Percentiles rank a stretch among this genome's conserved stretches.
These are phyloP conservation scores for Xylaria sp. DNA, from an alignment of 2,329 filamentous ascomycete genomes.

Conservation along the genomic window DNA sequence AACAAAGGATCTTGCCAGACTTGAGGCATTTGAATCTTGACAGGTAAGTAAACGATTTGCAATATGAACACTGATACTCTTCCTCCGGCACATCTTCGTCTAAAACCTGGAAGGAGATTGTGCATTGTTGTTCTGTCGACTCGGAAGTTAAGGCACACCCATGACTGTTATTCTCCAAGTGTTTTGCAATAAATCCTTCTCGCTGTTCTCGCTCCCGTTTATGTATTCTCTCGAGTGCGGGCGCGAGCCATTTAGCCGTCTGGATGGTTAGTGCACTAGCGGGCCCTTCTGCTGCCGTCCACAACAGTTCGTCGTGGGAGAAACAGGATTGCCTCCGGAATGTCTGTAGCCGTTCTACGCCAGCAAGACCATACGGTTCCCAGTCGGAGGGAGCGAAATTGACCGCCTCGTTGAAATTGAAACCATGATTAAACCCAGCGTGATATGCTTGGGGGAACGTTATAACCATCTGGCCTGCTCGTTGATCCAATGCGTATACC, in stretches of 20 bases:
- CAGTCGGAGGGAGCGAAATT: conserved; percentile 96
- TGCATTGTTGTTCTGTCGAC: conserved; percentile 56
- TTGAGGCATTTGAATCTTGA: conserved; percentile 87
- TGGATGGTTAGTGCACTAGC: conserved; percentile 74
- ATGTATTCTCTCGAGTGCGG: conserved; percentile 79
- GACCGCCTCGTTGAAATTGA: conserved; percentile 98
- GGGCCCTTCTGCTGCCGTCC: conserved; percentile 85
- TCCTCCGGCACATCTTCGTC: conserved; percentile 84
- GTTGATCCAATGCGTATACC: conserved; percentile 93
- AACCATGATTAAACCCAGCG: conserved; percentile 96
- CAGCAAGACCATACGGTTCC: conserved; percentile 88
- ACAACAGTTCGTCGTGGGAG: conserved; percentile 91
- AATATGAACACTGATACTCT: conserved; percentile 88
- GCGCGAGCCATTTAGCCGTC: conserved; percentile 93
- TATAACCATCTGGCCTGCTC: conserved; percentile 93
- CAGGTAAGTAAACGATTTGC: conserved; percentile 90
- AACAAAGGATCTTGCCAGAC: conserved; percentile 80
- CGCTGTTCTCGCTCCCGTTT: conserved; percentile 74
- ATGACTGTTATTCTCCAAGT: conserved; percentile 61
- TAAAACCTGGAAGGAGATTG: conserved; percentile 67
- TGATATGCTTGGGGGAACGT: conserved; percentile 98
- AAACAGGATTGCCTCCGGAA: conserved; percentile 95
- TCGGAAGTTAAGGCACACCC: conserved; percentile 58
- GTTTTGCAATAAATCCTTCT: conserved; percentile 69
- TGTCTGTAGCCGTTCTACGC: conserved; percentile 82